phyloP scores from a whole-genome alignment of 176 grass and related monocot genomes.

The Phoenix roebelenii region DNA sequence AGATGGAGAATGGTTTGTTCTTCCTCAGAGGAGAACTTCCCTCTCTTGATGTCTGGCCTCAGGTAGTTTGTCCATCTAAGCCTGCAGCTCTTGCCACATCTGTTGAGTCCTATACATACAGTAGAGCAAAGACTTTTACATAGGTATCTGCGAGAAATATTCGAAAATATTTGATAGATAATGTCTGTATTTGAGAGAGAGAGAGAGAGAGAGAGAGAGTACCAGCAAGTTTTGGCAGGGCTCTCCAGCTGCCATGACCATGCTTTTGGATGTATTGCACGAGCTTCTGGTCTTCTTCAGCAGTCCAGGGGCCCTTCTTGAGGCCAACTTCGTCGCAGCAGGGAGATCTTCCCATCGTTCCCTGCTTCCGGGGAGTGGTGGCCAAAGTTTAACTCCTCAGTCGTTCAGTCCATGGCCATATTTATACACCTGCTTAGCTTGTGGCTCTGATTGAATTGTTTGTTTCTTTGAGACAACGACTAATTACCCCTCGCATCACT shows the following conservation, averaged over 20 bases:
- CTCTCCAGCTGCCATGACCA: constrained; percentile 33
- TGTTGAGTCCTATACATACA: constrained; percentile 19
- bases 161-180: no score
- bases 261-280: constrained; percentile 26
- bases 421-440: no score
- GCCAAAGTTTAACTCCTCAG: no score
- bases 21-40: constrained; percentile 32
- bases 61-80: constrained; percentile 42
- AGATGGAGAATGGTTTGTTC: constrained; percentile 29
- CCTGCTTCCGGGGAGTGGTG: neutral
- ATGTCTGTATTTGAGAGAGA: neutral
- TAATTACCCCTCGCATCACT: no score
- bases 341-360: constrained; percentile 27
- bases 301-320: constrained; percentile 36
- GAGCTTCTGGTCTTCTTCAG: constrained; percentile 34
- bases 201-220: constrained; percentile 12
- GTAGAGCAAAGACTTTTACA: neutral
- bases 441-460: no score
- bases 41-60: constrained; percentile 46
- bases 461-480: no score
- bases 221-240: constrained; percentile 34
- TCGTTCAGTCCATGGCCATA: no score
- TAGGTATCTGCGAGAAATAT: neutral
- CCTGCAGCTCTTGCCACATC: constrained; percentile 45
- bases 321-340: constrained; percentile 26